Conservation (phyloP, 2,329 filamentous ascomycete genomes). For the Dendryphion nanum region DNA sequence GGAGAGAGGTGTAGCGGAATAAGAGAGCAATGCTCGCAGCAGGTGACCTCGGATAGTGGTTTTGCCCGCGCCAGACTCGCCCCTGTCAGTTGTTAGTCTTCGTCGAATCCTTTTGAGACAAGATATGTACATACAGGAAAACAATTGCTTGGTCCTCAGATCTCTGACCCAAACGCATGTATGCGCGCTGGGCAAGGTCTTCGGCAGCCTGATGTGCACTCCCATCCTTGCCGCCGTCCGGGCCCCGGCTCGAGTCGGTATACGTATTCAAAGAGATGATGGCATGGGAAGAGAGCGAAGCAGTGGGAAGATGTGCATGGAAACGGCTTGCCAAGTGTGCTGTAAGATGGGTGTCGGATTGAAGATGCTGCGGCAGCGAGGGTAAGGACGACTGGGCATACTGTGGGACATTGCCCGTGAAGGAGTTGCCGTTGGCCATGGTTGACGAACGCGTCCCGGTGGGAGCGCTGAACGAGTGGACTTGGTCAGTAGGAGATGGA, state of each 20-base stretch:
- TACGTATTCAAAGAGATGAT: constrained; percentile 94
- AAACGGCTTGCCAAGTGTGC: constrained; percentile 85
- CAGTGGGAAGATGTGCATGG: constrained; percentile 85
- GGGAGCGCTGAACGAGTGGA: constrained; percentile 34
- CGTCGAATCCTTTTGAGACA: background rate
- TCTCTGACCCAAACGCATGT: constrained; percentile 77
- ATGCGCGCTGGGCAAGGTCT: constrained; percentile 84
- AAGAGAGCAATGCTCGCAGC: constrained; percentile 79
- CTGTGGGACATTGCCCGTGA: constrained; percentile 46
- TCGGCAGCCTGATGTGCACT: constrained; percentile 91
- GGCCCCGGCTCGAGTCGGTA: constrained; percentile 80
- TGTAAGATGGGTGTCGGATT: constrained; percentile 76
- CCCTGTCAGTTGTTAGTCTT: constrained; percentile 56
- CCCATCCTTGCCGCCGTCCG: constrained; percentile 87
- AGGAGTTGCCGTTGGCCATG: constrained; percentile 60
- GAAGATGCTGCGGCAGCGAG: constrained; percentile 68
- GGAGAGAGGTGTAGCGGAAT: constrained; percentile 88
- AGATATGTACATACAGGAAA: constrained; percentile 71
- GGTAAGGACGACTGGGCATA: constrained; percentile 86
- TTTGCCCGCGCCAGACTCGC: constrained; percentile 94
- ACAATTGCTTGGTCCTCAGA: constrained; percentile 91
- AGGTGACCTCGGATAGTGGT: constrained; percentile 90
- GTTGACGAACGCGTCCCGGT: constrained; percentile 40
- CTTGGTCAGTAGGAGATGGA: constrained; percentile 15
- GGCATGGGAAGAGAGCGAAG: constrained; percentile 85